Conservation (phyloP, 1,284 basidiomycete genomes). For the Cryptococcus sp. region DNA sequence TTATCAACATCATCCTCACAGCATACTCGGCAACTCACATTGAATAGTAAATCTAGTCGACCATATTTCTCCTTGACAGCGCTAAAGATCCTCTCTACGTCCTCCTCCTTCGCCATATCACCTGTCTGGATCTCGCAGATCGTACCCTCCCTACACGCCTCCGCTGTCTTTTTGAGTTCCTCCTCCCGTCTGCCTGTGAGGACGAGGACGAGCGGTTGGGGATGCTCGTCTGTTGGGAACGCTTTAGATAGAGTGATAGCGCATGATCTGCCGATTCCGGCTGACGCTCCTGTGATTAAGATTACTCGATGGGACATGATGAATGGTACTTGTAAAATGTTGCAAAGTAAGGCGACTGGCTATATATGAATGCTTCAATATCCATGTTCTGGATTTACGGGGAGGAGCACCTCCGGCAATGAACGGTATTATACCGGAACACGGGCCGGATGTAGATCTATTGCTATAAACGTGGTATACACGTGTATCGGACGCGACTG, state of each 20-base stretch:
- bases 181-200: slow-evolving; percentile 57
- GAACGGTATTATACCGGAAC: too few relatives aligned
- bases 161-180: slow-evolving; percentile 59
- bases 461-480: too few relatives aligned
- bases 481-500: too few relatives aligned
- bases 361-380: neutral
- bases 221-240: slow-evolving; percentile 34
- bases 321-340: neutral
- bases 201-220: slow-evolving; percentile 57
- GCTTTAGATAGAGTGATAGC: slow-evolving; percentile 55
- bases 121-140: slow-evolving; percentile 54
- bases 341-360: neutral
- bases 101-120: slow-evolving; percentile 52
- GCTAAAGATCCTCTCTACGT: slow-evolving; percentile 54
- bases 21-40: slow-evolving; percentile 52
- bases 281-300: slow-evolving; percentile 46
- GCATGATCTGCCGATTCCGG: slow-evolving; percentile 54
- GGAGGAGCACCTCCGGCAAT: too few relatives aligned
- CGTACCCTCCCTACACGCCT: slow-evolving; percentile 33
- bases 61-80: slow-evolving; percentile 59
- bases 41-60: slow-evolving; percentile 70
- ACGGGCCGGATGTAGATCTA: too few relatives aligned
- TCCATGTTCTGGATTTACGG: too few relatives aligned
- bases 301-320: slow-evolving; percentile 24
- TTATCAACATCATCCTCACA: neutral